Conservation (phyloP, 495 filamentous ascomycete genomes). For the Delitschia confertaspora region DNA sequence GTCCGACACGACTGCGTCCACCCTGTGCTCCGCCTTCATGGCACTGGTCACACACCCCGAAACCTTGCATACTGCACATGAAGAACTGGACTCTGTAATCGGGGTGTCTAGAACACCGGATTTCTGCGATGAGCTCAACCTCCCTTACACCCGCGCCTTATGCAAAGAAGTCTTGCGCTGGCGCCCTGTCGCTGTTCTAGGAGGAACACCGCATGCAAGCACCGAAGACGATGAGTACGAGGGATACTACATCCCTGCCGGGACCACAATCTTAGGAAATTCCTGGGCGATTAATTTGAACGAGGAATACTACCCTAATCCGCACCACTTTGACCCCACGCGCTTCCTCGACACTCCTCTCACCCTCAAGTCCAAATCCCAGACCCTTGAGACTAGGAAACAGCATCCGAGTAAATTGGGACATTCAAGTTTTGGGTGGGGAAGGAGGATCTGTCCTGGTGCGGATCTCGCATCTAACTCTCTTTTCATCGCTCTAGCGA, state of each 20-base stretch:
- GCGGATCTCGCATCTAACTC: conserved; percentile 32
- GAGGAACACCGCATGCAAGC: conserved; percentile 53
- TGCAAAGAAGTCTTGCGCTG: conserved; percentile 55
- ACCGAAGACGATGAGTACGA: conserved; percentile 51
- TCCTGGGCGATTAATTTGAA: conserved; percentile 59
- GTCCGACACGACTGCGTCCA: conserved; percentile 55
- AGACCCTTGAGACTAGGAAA: conserved; percentile 24
- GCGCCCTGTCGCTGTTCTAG: conserved; percentile 51
- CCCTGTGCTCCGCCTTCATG: conserved; percentile 51
- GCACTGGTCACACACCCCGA: conserved; percentile 44
- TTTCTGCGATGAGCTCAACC: conserved; percentile 42
- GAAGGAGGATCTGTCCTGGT: conserved; percentile 33
- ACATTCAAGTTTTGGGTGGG: conserved; percentile 45
- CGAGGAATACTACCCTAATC: conserved; percentile 47
- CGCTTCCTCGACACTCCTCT: conserved; percentile 29
- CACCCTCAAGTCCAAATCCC: neutral
- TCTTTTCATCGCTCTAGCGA: conserved; percentile 32
- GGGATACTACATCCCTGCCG: conserved; percentile 36
- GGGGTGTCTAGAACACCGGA: conserved; percentile 44
- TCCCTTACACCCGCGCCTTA: conserved; percentile 44
- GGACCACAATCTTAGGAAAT: conserved; percentile 52
- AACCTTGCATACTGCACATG: conserved; percentile 44
- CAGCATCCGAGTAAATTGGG: conserved; percentile 38
- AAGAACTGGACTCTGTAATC: conserved; percentile 48
- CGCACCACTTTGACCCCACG: conserved; percentile 46